Conservation (phyloP, 2,329 filamentous ascomycete genomes). For the Orbilia ellipsospora region DNA sequence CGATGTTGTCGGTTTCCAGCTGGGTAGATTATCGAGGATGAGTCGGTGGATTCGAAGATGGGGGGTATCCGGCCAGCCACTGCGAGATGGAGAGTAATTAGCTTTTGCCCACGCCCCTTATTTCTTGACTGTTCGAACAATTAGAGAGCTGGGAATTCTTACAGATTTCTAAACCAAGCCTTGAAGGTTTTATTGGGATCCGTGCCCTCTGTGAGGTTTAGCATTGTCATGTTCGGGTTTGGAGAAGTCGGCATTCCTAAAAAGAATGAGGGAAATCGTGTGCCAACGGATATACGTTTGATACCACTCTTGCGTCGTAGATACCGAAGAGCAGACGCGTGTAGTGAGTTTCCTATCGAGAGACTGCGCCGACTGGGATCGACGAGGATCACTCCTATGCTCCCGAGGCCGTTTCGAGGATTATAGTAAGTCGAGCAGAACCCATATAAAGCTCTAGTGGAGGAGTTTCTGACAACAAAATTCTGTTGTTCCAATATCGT, state of each 20-base stretch:
- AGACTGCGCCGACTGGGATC: constrained; percentile 86
- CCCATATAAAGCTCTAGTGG: constrained; percentile 58
- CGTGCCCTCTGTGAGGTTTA: constrained; percentile 37
- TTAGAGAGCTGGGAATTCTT: constrained; percentile 10
- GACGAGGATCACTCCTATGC: constrained; percentile 87
- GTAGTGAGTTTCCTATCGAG: constrained; percentile 88
- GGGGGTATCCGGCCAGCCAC: constrained; percentile 44
- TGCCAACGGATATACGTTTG: constrained; percentile 81
- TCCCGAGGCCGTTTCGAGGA: constrained; percentile 72
- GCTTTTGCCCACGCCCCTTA: too few relatives aligned
- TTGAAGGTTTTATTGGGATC: constrained; percentile 36
- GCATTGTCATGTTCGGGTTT: constrained; percentile 40
- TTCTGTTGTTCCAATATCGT: constrained; percentile 55
- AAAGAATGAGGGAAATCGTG: constrained; percentile 68
- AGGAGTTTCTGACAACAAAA: constrained; percentile 59
- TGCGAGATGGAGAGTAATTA: constrained; percentile 10
- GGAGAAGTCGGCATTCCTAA: constrained; percentile 29
- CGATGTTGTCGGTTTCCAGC: constrained; percentile 32
- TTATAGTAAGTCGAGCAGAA: constrained; percentile 67
- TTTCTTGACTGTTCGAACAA: too few relatives aligned
- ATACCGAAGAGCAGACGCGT: constrained; percentile 82
- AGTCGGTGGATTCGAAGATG: constrained; percentile 30
- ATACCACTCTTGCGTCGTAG: constrained; percentile 76
- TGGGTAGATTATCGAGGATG: constrained; percentile 29
- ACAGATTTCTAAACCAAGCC: constrained; percentile 51